These are phyloP conservation scores for Maudiozyma saulgeensis DNA, from an alignment of 805 yeast species.

Conservation along the genomic window DNA sequence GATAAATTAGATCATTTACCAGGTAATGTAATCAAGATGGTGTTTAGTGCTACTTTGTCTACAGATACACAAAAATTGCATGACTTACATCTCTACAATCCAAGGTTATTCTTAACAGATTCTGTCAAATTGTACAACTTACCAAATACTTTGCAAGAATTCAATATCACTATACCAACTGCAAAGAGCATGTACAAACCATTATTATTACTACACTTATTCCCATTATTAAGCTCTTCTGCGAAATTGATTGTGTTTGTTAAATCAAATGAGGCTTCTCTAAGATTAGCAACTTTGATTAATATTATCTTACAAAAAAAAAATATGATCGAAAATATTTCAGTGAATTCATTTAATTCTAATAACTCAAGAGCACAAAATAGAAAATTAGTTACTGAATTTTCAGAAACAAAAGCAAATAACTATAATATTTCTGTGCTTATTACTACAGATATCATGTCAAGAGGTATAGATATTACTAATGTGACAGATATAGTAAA, in stretches of 20 bases:
- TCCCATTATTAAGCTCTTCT: constrained; percentile 26
- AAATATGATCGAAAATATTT: constrained; percentile 2
- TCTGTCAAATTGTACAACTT: constrained; percentile 55
- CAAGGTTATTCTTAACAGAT: constrained; percentile 60
- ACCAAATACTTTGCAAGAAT: constrained; percentile 45
- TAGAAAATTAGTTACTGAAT: constrained; percentile 47
- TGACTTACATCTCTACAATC: constrained; percentile 56
- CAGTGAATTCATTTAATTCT: constrained; percentile 46
- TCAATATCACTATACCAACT: constrained; percentile 28
- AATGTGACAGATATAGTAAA: constrained; percentile 69
- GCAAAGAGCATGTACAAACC: constrained; percentile 56
- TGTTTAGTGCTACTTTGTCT: constrained; percentile 89
- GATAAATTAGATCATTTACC: constrained; percentile 27
- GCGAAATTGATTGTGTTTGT: constrained; percentile 24
- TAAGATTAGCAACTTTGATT: constrained; percentile 59
- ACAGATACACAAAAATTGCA: constrained; percentile 85
- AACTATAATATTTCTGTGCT: constrained; percentile 35
- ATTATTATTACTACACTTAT: constrained; percentile 50
- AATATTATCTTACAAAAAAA: constrained; percentile 11
- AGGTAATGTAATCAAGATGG: constrained; percentile 47
- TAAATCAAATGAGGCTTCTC: constrained; percentile 63
- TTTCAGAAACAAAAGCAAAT: constrained; percentile 35
- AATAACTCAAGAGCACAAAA: constrained; percentile 45
- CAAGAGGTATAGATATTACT: constrained; percentile 87
- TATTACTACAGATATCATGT: constrained; percentile 82